These are phyloP conservation scores for Sporisorium graminicola DNA, from an alignment of 1,284 basidiomycete genomes.

Conservation along the genomic window DNA sequence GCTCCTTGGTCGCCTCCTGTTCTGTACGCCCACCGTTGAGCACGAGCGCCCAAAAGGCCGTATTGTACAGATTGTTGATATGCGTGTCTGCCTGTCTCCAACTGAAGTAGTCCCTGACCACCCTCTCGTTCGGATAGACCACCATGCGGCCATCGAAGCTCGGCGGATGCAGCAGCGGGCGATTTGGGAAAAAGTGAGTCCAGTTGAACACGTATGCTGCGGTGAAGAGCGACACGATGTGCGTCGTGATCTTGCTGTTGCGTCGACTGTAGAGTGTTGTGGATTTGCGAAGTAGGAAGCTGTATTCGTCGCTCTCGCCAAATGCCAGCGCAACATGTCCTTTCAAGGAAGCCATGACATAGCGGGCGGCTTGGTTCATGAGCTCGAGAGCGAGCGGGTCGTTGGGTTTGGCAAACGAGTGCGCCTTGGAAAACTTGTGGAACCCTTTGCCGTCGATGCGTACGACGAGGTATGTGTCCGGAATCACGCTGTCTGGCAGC, in stretches of 20 bases:
- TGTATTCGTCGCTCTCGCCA: constrained; percentile 97
- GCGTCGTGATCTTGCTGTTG: constrained; percentile 84
- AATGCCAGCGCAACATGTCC: constrained; percentile 75
- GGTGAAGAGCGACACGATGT: constrained; percentile 90
- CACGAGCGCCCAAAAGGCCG: constrained; percentile 92
- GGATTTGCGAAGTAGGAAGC: constrained; percentile 85
- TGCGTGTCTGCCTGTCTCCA: constrained; percentile 98
- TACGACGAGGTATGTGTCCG: constrained; percentile 85
- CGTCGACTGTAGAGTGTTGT: constrained; percentile 86
- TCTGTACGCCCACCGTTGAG: constrained; percentile 81
- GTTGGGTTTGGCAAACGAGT: constrained; percentile 90
- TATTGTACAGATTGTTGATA: constrained; percentile 98
- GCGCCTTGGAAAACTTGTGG: constrained; percentile 90
- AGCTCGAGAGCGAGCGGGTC: constrained; percentile 85
- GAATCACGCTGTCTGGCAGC: constrained; percentile 85
- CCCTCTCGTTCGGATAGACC: constrained; percentile 80
- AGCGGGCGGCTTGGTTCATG: constrained; percentile 90
- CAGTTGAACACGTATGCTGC: constrained; percentile 91
- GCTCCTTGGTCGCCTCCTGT: constrained; percentile 80
- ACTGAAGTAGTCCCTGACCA: constrained; percentile 90
- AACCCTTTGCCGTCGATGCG: constrained; percentile 95
- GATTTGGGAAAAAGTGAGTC: constrained; percentile 81
- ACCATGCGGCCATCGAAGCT: constrained; percentile 89
- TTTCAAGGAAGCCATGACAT: constrained; percentile 76
- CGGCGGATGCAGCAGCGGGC: constrained; percentile 80